These are phyloP conservation scores for Chlamydomonas sphaeroides DNA, from an alignment of 139 green algal species.

Conservation along the genomic window DNA sequence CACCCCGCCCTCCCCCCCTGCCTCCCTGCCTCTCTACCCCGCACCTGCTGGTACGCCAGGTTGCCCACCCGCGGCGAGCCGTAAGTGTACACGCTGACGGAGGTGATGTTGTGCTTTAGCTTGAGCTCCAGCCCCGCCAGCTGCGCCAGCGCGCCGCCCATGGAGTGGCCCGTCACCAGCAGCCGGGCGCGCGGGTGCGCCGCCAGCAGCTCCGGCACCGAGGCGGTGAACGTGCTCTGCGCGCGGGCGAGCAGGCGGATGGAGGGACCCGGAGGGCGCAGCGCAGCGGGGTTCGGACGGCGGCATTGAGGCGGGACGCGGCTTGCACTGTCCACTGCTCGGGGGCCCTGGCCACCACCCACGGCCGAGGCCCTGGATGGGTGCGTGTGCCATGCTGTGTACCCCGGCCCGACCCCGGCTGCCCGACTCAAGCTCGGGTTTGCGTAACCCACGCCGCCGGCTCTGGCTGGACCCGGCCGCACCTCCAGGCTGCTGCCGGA, in stretches of 20 bases:
- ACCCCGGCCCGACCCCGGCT: no score
- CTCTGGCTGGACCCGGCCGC: no score
- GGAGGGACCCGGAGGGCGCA: no score
- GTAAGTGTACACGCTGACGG: slow-evolving; percentile 76
- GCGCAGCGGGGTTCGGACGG: no score
- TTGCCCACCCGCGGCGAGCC: slow-evolving; percentile 90
- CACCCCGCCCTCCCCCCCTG: background rate
- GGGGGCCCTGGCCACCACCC: no score
- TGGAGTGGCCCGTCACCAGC: slow-evolving; percentile 56
- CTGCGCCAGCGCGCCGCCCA: slow-evolving; percentile 61
- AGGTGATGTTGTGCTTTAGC: slow-evolving; percentile 35
- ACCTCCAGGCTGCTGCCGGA: slow-evolving; percentile 30
- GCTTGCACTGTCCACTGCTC: no score
- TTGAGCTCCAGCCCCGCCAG: slow-evolving; percentile 58
- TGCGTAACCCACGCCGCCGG: no score
- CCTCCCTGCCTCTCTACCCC: background rate
- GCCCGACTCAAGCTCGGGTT: no score
- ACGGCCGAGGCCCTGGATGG: no score
- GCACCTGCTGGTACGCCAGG: slow-evolving; percentile 70
- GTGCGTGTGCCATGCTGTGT: no score
- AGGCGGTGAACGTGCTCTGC: background rate
- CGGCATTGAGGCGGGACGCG: no score
- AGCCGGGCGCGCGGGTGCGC: slow-evolving; percentile 51
- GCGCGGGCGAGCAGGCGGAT: no score
- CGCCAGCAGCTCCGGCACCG: slow-evolving; percentile 38